Evolutionary conservation across 2,329 filamentous ascomycete genomes (phyloP).

Genomic region (Didymosphaeria variabile): DNA sequence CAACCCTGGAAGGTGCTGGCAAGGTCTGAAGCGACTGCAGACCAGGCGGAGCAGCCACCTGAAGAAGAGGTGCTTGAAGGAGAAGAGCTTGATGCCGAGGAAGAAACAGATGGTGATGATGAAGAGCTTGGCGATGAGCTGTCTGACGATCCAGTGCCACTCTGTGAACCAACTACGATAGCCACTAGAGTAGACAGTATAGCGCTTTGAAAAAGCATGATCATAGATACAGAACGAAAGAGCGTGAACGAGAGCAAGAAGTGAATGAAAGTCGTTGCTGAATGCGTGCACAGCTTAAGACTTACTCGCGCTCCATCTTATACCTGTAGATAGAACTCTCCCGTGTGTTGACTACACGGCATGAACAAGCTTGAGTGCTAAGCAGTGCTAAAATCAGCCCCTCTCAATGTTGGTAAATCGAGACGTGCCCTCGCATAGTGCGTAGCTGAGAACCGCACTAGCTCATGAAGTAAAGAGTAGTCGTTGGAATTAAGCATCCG

Average conservation of each 20-base stretch:
- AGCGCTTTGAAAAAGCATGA: not conserved
- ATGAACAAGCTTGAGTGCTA: not conserved
- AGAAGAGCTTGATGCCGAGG: not conserved
- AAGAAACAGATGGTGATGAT: not conserved
- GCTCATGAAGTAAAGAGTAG: not conserved
- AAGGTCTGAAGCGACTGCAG: not conserved
- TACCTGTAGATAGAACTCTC: not conserved
- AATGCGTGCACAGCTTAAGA: not conserved
- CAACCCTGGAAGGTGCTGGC: slow-evolving; percentile 21
- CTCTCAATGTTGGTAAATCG: not conserved
- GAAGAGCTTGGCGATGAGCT: not conserved
- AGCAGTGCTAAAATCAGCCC: not conserved
- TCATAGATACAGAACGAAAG: not conserved
- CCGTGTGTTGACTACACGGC: not conserved
- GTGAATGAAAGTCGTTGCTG: not conserved
- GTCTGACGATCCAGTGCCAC: not conserved
- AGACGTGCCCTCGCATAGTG: not conserved
- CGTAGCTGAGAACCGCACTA: not conserved
- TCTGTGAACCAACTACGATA: not conserved
- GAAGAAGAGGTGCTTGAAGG: not conserved
- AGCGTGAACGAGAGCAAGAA: not conserved
- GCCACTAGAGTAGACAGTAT: not conserved
- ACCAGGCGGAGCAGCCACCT: not conserved
- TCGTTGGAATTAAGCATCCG: not conserved
- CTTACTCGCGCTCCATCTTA: not conserved